Base-by-base conservation (phyloP, 257 asterid species). In the Solanum sitiens region DNA sequence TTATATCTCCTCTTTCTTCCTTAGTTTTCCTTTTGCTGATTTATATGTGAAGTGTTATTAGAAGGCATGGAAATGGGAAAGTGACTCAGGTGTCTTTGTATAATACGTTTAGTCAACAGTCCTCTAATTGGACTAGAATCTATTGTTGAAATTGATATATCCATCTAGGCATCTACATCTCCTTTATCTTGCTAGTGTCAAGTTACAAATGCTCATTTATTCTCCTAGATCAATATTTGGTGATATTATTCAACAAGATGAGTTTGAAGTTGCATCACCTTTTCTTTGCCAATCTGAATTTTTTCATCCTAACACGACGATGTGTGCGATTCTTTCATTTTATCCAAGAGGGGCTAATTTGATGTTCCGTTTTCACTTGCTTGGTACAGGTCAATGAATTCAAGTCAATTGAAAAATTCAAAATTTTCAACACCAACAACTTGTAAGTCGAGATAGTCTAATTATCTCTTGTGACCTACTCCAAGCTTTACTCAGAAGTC, bases 361-460 rank as follows among this genome's bases (percentile, higher is more conserved):
- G 82, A 88, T 85, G 25, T 32, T 16, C 63, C 5, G 1, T 32
- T 50, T 82, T 82, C 32, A 79, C 86, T 39, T 92, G 35, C 84
- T 86, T 84, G 83, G 88, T 89, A 67, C 97, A 97, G 99, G 97
- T 95, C 68, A 94, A 91, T 87, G 99, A 97, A 89, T 97, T 97
- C 91, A 97, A 97, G 93, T 96, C 99, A 35, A 96, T 97, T 32
- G 99, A 97, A 92, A 97, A 97, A 94, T 97, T 97, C 95, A 97
- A 97, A 89, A 97, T 96, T 89, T 97, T 97, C 95, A 97, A 97
- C 91, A 97, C 99, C 91, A 97, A 97, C 95, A 97, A 97, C 92
- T 90, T 97, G 99, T 97, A 91, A 93, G 98, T 89, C 44, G 4
- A 20, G 25, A 80, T 47, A 47, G 68, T 56, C 73, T 59, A 27